phyloP scores from a whole-genome alignment of 164 flowering plant species.

The Pachysandra terminalis region DNA sequence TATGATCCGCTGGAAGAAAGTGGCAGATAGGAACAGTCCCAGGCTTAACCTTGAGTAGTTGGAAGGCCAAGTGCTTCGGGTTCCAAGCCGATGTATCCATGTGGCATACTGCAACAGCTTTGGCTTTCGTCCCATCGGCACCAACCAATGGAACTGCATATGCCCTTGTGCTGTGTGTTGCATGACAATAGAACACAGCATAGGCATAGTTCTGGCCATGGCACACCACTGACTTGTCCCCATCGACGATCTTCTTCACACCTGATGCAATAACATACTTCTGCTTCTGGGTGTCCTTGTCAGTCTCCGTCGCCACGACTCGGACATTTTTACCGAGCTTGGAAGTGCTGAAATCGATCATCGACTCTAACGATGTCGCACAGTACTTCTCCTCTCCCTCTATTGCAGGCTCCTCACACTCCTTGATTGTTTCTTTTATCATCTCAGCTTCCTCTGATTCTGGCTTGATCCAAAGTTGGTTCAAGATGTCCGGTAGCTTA shows the following conservation, averaged over 20 bases:
- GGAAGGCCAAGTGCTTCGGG: conserved; percentile 35
- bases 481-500: conserved; percentile 26
- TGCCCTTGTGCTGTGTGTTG: conserved; percentile 18
- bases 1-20: conserved; percentile 29
- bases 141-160: conserved; percentile 25
- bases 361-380: conserved; percentile 36
- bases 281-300: conserved; percentile 11
- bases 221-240: conserved; percentile 22
- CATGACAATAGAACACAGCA: conserved; percentile 34
- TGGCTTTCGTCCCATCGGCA: conserved; percentile 25
- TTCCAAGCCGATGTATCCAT: conserved; percentile 33
- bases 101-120: conserved; percentile 31
- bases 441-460: conserved; percentile 31
- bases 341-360: conserved; percentile 30
- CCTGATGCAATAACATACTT: conserved; percentile 16
- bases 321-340: conserved; percentile 23
- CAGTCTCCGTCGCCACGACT: conserved; percentile 13
- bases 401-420: conserved; percentile 24
- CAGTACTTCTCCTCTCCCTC: conserved; percentile 28
- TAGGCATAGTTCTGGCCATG: conserved; percentile 25
- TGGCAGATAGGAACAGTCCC: conserved; percentile 41
- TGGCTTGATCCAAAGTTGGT: conserved; percentile 29
- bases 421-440: conserved; percentile 24
- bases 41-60: conserved; percentile 34
- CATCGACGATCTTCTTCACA: conserved; percentile 9